Evolutionary conservation across 2,329 filamentous ascomycete genomes (phyloP).

Genomic region (Alternaria angustiovoidea): DNA sequence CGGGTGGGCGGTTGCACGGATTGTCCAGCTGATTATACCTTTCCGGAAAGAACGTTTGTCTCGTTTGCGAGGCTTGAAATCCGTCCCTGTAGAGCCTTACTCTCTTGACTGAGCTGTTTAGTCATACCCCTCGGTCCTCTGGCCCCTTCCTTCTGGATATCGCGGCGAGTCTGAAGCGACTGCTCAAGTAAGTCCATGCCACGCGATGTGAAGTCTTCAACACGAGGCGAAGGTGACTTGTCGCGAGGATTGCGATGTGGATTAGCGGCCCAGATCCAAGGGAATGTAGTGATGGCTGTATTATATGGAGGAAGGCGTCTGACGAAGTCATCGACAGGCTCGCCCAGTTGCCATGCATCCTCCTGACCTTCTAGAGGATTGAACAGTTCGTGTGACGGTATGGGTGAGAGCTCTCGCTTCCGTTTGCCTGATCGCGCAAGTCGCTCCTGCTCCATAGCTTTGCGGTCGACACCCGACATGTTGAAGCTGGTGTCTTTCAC

Average conservation of each 20-base stretch:
- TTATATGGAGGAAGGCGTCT: constrained; percentile 72
- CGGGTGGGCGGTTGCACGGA: background rate
- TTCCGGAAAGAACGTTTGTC: constrained; percentile 69
- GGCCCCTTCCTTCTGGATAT: constrained; percentile 61
- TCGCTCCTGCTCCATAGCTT: constrained; percentile 25
- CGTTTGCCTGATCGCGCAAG: constrained; percentile 20
- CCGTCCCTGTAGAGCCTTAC: constrained; percentile 58
- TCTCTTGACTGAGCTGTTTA: constrained; percentile 52
- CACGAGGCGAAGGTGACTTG: constrained; percentile 46
- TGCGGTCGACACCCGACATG: constrained; percentile 14
- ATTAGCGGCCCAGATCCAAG: constrained; percentile 79
- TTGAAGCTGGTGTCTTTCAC: constrained; percentile 10
- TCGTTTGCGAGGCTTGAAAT: constrained; percentile 69
- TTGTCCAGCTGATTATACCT: constrained; percentile 57
- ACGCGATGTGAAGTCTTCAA: constrained; percentile 60
- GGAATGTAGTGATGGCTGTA: constrained; percentile 53
- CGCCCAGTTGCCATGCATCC: constrained; percentile 68
- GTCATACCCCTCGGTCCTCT: constrained; percentile 55
- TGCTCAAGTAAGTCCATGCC: constrained; percentile 64
- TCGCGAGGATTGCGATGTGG: constrained; percentile 59
- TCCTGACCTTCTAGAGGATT: constrained; percentile 66
- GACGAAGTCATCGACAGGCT: constrained; percentile 72
- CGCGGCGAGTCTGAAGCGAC: constrained; percentile 56
- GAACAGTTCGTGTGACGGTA: constrained; percentile 27
- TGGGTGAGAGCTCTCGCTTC: constrained; percentile 18